phyloP scores from a whole-genome alignment of 805 yeast genomes.

The Yarrowia alimentaria region DNA sequence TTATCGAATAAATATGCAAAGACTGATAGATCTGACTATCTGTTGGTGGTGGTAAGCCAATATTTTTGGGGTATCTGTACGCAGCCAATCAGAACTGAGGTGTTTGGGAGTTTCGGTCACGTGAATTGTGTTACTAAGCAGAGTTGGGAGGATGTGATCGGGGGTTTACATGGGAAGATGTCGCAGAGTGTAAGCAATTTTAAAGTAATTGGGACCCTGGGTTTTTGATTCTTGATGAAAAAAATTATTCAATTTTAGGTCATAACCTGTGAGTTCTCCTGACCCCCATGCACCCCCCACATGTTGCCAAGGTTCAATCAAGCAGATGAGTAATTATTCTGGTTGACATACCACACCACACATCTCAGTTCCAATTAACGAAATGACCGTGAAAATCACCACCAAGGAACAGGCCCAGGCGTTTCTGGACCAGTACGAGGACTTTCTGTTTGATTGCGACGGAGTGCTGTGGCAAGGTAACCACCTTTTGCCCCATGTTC shows the following conservation, averaged over 20 bases:
- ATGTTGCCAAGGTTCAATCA: slow-evolving; percentile 6
- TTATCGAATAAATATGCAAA: slow-evolving; percentile 15
- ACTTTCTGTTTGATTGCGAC: slow-evolving; percentile 93
- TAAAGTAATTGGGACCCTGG: too few species aligned
- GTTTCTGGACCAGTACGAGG: slow-evolving; percentile 68
- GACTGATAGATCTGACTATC: slow-evolving; percentile 25
- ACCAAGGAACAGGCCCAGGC: slow-evolving; percentile 38
- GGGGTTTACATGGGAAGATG: not conserved
- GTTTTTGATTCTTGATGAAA: too few species aligned
- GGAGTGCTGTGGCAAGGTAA: slow-evolving; percentile 95
- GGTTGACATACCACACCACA: too few species aligned
- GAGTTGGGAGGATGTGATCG: not conserved
- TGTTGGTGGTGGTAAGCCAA: slow-evolving; percentile 23
- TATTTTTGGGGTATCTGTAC: slow-evolving; percentile 13
- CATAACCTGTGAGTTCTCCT: too few species aligned
- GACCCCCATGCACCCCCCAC: too few species aligned
- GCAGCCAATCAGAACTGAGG: slow-evolving; percentile 28
- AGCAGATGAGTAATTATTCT: too few species aligned
- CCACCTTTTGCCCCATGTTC: slow-evolving; percentile 71
- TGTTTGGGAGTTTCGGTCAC: slow-evolving; percentile 24
- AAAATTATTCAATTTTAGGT: too few species aligned
- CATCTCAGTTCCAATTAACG: too few species aligned
- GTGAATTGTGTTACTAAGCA: not conserved
- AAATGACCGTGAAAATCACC: slow-evolving; percentile 32
- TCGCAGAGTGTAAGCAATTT: too few species aligned